These are phyloP conservation scores for Botrytis byssoidea DNA, from an alignment of 2,329 filamentous ascomycete genomes.

Conservation along the genomic window DNA sequence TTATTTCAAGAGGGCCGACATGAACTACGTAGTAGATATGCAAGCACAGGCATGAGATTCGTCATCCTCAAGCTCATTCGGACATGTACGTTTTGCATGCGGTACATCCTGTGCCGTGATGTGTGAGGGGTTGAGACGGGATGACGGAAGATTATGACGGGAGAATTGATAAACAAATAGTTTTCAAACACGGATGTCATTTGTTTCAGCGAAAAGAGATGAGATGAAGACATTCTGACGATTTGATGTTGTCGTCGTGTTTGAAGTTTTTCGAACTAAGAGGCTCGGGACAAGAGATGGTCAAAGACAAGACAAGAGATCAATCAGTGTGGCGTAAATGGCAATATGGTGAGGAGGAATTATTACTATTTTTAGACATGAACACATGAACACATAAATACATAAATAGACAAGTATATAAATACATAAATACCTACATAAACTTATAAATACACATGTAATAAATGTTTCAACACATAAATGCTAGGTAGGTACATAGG, in stretches of 20 bases:
- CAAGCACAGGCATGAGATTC: neutral
- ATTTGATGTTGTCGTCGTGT: neutral
- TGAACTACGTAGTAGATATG: neutral
- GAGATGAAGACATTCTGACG: neutral
- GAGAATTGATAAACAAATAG: neutral
- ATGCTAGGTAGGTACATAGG: neutral
- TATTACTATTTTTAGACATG: neutral
- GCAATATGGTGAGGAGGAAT: neutral
- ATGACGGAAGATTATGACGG: neutral
- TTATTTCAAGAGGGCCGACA: neutral
- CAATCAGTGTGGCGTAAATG: neutral
- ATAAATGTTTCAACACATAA: neutral
- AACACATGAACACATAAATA: neutral
- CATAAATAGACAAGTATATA: neutral
- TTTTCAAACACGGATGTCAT: neutral
- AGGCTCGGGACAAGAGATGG: neutral
- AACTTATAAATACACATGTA: neutral
- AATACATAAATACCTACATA: neutral
- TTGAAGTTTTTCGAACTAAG: neutral
- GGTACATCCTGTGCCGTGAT: neutral
- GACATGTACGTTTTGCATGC: neutral
- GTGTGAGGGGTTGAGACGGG: neutral
- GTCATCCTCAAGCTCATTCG: neutral
- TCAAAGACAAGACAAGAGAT: neutral
- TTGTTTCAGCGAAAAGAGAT: neutral